These are phyloP conservation scores for Botryococcus braunii DNA, from an alignment of 163 green algal genomes.

Conservation along the genomic window DNA sequence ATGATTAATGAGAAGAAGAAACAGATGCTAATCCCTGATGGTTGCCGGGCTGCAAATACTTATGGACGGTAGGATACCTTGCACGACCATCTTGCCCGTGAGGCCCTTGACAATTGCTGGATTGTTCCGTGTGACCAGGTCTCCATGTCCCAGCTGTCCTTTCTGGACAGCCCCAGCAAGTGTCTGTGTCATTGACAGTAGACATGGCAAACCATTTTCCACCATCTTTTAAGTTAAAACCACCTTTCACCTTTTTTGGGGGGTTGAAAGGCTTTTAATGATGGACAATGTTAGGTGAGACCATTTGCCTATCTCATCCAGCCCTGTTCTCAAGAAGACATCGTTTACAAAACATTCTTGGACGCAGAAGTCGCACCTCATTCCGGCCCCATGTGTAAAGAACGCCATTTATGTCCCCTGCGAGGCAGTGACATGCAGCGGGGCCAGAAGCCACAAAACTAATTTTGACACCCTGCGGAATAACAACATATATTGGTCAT, in stretches of 20 bases:
- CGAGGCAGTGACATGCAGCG: slow-evolving; percentile 64
- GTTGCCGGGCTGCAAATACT: no score
- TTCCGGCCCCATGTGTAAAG: slow-evolving; percentile 84
- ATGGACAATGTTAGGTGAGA: neutral
- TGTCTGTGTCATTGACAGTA: neutral
- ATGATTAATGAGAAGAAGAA: no score
- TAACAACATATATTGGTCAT: neutral
- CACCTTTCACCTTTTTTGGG: no score
- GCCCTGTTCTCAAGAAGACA: neutral
- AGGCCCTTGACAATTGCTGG: slow-evolving; percentile 58
- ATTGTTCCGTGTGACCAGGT: slow-evolving; percentile 60
- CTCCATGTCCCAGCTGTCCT: slow-evolving; percentile 82
- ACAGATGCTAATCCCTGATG: no score
- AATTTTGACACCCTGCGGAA: slow-evolving; percentile 60
- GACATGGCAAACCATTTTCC: neutral
- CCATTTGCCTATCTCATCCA: neutral
- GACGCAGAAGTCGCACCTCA: slow-evolving; percentile 40
- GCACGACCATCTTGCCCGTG: slow-evolving; percentile 47
- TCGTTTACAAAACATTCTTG: neutral
- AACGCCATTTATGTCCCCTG: slow-evolving; percentile 49
- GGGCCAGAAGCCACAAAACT: slow-evolving; percentile 62
- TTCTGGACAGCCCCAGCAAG: slow-evolving; percentile 39
- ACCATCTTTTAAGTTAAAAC: no score
- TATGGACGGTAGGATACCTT: no score
- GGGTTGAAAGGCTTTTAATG: neutral